phyloP scores from a whole-genome alignment of 192 early-diverging fungal species.

The Podila horticola region DNA sequence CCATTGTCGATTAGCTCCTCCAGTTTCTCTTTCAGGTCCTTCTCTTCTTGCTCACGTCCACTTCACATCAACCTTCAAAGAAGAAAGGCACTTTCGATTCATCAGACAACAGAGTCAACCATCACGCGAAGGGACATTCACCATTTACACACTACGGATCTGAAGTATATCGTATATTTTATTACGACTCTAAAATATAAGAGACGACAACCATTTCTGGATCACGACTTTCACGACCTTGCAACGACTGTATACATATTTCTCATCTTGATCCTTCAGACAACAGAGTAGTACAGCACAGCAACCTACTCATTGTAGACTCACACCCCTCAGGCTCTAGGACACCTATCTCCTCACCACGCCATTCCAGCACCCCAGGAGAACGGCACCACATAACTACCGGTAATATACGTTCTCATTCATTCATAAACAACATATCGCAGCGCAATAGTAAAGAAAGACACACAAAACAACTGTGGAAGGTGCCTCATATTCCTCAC shows the following conservation, averaged over 20 bases:
- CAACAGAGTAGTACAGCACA: background rate
- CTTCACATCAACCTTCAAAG: background rate
- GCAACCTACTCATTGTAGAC: too few species aligned
- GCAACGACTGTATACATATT: background rate
- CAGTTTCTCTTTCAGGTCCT: background rate
- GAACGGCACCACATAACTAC: too few species aligned
- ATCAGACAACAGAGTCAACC: too few species aligned
- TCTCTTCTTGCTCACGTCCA: background rate
- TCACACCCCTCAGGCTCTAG: too few species aligned
- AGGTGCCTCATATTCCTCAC: too few species aligned
- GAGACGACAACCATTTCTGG: background rate
- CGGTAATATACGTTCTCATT: too few species aligned
- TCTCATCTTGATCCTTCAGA: background rate
- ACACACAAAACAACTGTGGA: too few species aligned
- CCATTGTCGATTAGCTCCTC: background rate
- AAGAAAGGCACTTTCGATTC: too few species aligned
- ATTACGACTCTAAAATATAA: slow-evolving; percentile 2
- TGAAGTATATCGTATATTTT: background rate
- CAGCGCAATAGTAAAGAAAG: too few species aligned
- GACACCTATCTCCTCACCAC: too few species aligned
- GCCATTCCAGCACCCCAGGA: too few species aligned
- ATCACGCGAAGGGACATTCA: background rate
- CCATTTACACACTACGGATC: background rate
- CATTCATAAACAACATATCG: too few species aligned
- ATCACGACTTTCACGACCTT: slow-evolving; percentile 4